phyloP scores from a whole-genome alignment of 2,329 filamentous ascomycete species.

The Colletotrichum eremochloae region DNA sequence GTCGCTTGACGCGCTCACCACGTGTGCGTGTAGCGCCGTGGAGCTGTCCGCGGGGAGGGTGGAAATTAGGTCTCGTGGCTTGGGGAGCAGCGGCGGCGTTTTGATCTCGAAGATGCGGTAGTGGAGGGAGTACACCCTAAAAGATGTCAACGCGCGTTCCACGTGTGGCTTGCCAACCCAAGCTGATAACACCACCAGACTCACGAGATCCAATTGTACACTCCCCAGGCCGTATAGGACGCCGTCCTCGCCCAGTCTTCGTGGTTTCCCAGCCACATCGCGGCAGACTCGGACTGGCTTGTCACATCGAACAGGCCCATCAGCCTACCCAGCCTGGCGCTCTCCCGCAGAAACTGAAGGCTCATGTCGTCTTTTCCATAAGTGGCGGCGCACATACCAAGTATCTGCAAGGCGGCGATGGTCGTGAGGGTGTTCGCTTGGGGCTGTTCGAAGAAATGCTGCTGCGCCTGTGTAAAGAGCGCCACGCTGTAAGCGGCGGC shows the following conservation, averaged over 20 bases:
- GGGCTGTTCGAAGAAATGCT: conserved; percentile 5
- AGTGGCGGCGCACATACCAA: conserved; percentile 10
- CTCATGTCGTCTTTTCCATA: conserved; percentile 22
- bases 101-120: conserved; percentile 27
- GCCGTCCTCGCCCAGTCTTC: conserved; percentile 17
- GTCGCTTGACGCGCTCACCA: conserved; percentile 15
- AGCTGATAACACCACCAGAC: not conserved
- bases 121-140: conserved; percentile 18
- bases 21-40: not conserved
- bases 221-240: conserved; percentile 50
- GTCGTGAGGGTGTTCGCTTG: conserved; percentile 19
- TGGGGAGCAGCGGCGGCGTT: conserved; percentile 22
- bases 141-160: not conserved
- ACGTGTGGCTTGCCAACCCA: too few species aligned
- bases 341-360: not conserved
- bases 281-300: conserved; percentile 8
- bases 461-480: conserved; percentile 15
- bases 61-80: not conserved
- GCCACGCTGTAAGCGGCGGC: conserved; percentile 1
- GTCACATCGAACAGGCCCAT: conserved; percentile 32
- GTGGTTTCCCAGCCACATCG: conserved; percentile 8
- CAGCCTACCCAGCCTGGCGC: not conserved
- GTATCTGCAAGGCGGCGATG: conserved; percentile 4
- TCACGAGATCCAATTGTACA: conserved; percentile 42
- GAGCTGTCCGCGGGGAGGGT: too few species aligned